Percentiles rank a stretch among this genome's conserved stretches.
Conservation (phyloP, 148 eudicot genomes). For the Rhododendron molle region DNA sequence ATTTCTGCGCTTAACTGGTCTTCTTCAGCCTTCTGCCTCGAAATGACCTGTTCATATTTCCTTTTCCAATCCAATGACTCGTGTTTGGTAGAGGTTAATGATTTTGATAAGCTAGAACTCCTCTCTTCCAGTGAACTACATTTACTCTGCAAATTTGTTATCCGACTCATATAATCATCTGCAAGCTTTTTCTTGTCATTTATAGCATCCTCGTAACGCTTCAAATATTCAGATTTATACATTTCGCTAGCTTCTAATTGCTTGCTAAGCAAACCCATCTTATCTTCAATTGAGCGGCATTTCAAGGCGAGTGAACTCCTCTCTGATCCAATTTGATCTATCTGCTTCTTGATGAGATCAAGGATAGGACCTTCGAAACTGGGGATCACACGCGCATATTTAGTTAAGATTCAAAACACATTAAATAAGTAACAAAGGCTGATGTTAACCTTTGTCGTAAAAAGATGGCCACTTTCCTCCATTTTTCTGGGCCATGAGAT, state of each 20-base stretch:
- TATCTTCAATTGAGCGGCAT: constrained; percentile 85
- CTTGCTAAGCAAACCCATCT: constrained; percentile 67
- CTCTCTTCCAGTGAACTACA: constrained; percentile 87
- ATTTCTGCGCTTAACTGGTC: constrained; percentile 69
- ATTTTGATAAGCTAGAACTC: constrained; percentile 59
- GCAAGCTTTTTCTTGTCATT: constrained; percentile 79
- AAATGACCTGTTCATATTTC: constrained; percentile 59
- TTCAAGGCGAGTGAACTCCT: constrained; percentile 66
- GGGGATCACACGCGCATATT: constrained; percentile 11
- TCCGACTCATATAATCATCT: constrained; percentile 82
- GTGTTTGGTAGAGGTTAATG: constrained; percentile 53
- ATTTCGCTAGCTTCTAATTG: constrained; percentile 89
- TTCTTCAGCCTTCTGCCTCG: constrained; percentile 70
- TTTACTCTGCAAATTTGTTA: constrained; percentile 68
- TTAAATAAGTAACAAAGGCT: neutral
- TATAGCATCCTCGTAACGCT: constrained; percentile 85
- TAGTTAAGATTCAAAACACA: constrained; percentile 10
- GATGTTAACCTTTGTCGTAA: constrained; percentile 71
- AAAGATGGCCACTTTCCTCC: constrained; percentile 65
- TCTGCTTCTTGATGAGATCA: constrained; percentile 84
- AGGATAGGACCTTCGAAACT: constrained; percentile 92
- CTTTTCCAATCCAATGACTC: constrained; percentile 84
- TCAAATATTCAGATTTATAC: constrained; percentile 79
- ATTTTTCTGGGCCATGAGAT: constrained; percentile 90
- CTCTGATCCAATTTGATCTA: constrained; percentile 76